Percentiles rank a stretch among this genome's conserved stretches.
Evolutionary conservation across 2,329 filamentous ascomycete species (phyloP).

Genomic region (Aspergillus sp.): DNA sequence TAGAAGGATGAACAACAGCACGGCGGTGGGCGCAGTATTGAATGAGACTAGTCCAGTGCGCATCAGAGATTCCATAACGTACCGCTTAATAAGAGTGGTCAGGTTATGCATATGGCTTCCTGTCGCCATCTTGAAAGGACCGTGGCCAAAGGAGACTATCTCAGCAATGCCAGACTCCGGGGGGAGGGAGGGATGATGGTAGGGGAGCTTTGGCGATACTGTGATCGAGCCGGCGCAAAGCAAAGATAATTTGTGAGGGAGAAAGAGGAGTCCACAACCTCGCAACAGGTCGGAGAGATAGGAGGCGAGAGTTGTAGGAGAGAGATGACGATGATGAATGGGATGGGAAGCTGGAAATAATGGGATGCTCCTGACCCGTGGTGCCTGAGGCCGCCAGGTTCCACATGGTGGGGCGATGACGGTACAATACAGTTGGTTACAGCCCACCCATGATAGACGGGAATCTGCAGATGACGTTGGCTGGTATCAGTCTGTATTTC

Average conservation of each 20-base stretch:
- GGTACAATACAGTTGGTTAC: constrained; percentile 15
- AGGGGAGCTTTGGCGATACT: background rate
- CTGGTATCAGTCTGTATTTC: constrained; percentile 10
- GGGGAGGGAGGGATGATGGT: constrained; percentile 30
- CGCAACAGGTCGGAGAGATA: background rate
- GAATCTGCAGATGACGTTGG: constrained; percentile 16
- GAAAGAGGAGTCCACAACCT: background rate
- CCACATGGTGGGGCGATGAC: constrained; percentile 19
- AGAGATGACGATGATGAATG: background rate
- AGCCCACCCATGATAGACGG: background rate
- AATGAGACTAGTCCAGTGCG: background rate
- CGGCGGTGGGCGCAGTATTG: background rate
- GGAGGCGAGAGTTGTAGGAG: background rate
- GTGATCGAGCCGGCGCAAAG: background rate
- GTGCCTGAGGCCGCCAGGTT: constrained; percentile 17
- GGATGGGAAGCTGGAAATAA: constrained; percentile 3
- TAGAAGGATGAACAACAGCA: constrained; percentile 16
- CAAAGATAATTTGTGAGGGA: background rate
- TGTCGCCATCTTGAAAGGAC: constrained; percentile 58
- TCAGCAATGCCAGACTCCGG: background rate
- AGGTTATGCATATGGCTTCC: constrained; percentile 89
- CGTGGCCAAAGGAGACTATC: constrained; percentile 14
- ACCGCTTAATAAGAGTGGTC: constrained; percentile 98
- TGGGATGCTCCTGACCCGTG: constrained; percentile 23
- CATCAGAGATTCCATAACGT: constrained; percentile 37